Evolutionary conservation across 2,329 filamentous ascomycete species (phyloP).

Genomic region (Tolypocladium endophyticum): DNA sequence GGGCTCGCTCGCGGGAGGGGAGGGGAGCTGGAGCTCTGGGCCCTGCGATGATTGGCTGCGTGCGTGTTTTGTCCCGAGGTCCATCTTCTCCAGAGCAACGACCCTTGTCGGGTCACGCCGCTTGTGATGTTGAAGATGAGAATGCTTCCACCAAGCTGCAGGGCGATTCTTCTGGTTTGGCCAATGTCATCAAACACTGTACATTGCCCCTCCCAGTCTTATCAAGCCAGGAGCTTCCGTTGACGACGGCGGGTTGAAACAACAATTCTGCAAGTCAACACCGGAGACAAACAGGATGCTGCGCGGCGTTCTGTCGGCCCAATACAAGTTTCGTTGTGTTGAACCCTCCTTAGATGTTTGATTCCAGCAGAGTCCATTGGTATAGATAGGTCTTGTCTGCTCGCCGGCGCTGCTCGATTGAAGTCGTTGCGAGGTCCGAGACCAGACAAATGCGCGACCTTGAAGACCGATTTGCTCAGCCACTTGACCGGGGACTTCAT

Average conservation of each 20-base stretch:
- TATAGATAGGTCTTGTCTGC: background rate
- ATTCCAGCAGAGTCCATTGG: background rate
- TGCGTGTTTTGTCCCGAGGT: background rate
- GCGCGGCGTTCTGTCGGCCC: background rate
- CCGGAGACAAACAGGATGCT: background rate
- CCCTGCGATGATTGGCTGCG: background rate
- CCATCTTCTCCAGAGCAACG: constrained; percentile 1
- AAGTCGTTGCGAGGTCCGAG: background rate
- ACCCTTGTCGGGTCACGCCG: background rate
- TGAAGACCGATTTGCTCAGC: too few species aligned
- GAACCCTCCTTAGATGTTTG: background rate
- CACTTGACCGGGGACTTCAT: too few species aligned
- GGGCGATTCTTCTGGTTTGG: background rate
- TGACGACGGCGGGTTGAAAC: background rate
- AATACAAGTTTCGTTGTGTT: background rate
- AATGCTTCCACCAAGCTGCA: background rate
- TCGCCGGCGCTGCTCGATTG: background rate
- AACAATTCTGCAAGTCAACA: background rate
- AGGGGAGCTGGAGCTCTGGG: background rate
- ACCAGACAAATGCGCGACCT: too few species aligned
- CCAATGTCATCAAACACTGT: too few species aligned
- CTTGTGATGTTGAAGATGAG: background rate
- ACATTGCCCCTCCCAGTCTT: background rate
- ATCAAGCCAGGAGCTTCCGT: background rate
- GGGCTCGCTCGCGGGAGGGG: background rate